Percentiles rank a stretch among this genome's conserved stretches.
These are phyloP conservation scores for Xylaria scruposa DNA, from an alignment of 495 filamentous ascomycete genomes.

Conservation along the genomic window DNA sequence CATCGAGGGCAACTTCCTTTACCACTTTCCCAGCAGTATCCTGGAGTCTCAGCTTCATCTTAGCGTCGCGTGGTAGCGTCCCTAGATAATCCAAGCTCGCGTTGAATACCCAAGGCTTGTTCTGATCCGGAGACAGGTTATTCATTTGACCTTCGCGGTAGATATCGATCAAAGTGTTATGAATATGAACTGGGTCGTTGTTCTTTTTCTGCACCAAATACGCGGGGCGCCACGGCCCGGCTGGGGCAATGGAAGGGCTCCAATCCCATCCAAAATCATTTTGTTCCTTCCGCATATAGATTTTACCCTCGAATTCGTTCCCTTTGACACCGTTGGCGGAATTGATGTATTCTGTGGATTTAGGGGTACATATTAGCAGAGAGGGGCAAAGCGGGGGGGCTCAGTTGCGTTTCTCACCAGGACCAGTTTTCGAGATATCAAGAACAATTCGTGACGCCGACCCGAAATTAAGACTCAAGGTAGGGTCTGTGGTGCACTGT, in stretches of 20 bases:
- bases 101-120: slow-evolving; percentile 70
- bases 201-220: slow-evolving; percentile 62
- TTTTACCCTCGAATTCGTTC: slow-evolving; percentile 62
- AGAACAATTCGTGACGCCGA: slow-evolving; percentile 63
- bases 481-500: slow-evolving; percentile 51
- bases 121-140: slow-evolving; percentile 65
- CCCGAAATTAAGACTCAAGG: slow-evolving; percentile 61
- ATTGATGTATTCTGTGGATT: slow-evolving; percentile 8
- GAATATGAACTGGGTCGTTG: slow-evolving; percentile 53
- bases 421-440: slow-evolving; percentile 61
- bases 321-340: slow-evolving; percentile 48
- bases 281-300: slow-evolving; percentile 73
- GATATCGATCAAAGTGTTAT: slow-evolving; percentile 67
- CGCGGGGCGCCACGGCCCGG: slow-evolving; percentile 70
- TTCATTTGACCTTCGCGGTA: slow-evolving; percentile 67
- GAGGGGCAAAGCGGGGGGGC: background rate
- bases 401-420: slow-evolving; percentile 3
- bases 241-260: slow-evolving; percentile 70
- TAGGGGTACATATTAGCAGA: background rate
- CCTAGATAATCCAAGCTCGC: slow-evolving; percentile 71
- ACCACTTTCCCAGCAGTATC: slow-evolving; percentile 50
- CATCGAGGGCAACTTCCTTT: slow-evolving; percentile 53
- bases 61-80: slow-evolving; percentile 53
- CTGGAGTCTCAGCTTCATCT: slow-evolving; percentile 60
- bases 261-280: slow-evolving; percentile 77